Evolutionary conservation across 805 yeast species (phyloP), one percentile per base, ranked within the genome.

Genomic region (Alloascoidea hylecoeti): DNA sequence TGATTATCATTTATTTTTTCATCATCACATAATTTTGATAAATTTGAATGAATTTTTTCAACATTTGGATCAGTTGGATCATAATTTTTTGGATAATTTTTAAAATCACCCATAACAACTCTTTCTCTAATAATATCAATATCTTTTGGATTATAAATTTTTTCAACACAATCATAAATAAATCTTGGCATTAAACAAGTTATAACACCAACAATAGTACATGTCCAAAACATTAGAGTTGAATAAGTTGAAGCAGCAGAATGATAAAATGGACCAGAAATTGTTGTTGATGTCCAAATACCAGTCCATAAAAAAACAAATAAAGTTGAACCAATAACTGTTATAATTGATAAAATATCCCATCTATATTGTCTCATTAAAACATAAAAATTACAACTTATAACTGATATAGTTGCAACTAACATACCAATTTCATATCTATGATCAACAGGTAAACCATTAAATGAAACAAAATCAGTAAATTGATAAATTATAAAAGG

Each of bases 221-320:
- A 70, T 3, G 75, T 76, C 94, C 94, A 81, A 49, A 68, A 76
- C 3, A 72, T 48, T 2, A 73, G 63, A 9, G 71, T 53, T 1
- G 82, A 83, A 52, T 75, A 78, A 37, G 77, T 51, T 46, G 71
- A 74, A 3, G 75, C 68, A 16, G 76, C 88, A 18, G 78, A 70
- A 48, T 74, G 73, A 55, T 75, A 81, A 46, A 72, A 78, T 48
- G 78, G 86, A 9, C 64, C 66, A 41, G 79, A 63, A 35, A 50
- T 52, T 2, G 60, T 37, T 0, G 71, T 51, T 3, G 81, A 62
- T 12, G 84, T 68, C 89, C 89, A 82, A 36, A 79, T 64, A 44
- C 89, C 89, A 1, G 88, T 75, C 94, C 94, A 82, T 18, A 68
- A 77, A 52, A 70, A 77, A 23, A 80, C 61, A 14, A 79, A 48